These are phyloP conservation scores for Komagataella mondaviorum DNA, from an alignment of 805 yeast species.

Conservation along the genomic window DNA sequence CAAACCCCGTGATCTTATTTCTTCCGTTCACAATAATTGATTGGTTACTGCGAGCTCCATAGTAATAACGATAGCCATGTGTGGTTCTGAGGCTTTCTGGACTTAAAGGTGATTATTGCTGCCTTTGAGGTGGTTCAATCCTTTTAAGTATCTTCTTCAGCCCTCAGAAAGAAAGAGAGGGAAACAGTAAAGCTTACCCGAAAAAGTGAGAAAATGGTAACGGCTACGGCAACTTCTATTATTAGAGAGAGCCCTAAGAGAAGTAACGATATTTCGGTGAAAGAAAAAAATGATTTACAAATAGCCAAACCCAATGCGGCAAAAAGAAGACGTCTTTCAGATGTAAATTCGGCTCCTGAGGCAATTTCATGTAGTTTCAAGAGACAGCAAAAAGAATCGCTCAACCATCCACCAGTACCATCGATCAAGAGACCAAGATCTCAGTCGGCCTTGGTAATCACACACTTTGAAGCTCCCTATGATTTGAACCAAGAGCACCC, in stretches of 20 bases:
- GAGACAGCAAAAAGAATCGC: background rate
- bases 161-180: background rate
- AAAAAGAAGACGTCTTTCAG: background rate
- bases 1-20: background rate
- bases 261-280: background rate
- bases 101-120: background rate
- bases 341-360: background rate
- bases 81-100: background rate
- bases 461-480: conserved; percentile 12
- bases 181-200: background rate
- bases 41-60: background rate
- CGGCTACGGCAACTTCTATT: background rate
- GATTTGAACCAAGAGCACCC: conserved; percentile 8
- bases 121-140: background rate
- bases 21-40: background rate
- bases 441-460: conserved; percentile 11
- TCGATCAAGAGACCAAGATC: background rate
- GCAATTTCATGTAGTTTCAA: background rate
- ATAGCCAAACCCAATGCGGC: background rate
- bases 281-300: background rate
- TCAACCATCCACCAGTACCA: background rate
- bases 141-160: background rate
- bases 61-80: background rate
- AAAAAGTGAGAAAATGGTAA: background rate
- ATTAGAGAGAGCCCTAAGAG: background rate